Evolutionary conservation across 2,329 filamentous ascomycete species (phyloP).

Genomic region (Aspergillus eucalypticola): DNA sequence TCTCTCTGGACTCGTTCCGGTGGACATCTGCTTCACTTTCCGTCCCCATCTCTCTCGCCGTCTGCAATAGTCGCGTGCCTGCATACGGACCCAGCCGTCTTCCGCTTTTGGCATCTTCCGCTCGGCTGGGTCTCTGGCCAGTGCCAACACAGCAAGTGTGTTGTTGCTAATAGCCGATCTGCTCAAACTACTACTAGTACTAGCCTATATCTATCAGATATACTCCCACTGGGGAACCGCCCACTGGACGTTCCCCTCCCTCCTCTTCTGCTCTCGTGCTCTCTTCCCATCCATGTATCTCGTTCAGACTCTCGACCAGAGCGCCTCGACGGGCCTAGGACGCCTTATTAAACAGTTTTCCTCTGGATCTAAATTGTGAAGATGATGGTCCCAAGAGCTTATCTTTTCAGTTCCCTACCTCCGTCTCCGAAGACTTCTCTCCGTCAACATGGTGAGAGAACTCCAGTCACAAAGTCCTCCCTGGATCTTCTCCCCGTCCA

Average conservation of each 20-base stretch:
- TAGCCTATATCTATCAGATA: slow-evolving; percentile 8
- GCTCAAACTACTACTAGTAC: neutral
- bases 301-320: slow-evolving; percentile 41
- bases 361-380: slow-evolving; percentile 23
- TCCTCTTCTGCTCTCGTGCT: slow-evolving; percentile 1
- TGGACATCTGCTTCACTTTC: neutral
- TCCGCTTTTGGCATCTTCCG: slow-evolving; percentile 20
- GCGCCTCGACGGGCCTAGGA: slow-evolving; percentile 39
- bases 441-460: slow-evolving; percentile 20
- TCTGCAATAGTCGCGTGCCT: slow-evolving; percentile 23
- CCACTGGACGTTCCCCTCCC: slow-evolving; percentile 8
- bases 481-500: slow-evolving; percentile 11
- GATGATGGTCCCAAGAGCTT: slow-evolving; percentile 47
- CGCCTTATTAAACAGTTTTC: slow-evolving; percentile 16
- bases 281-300: slow-evolving; percentile 39
- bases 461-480: slow-evolving; percentile 10
- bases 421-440: slow-evolving; percentile 21
- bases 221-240: slow-evolving; percentile 5
- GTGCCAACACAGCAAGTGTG: slow-evolving; percentile 23
- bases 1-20: neutral
- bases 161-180: slow-evolving; percentile 15
- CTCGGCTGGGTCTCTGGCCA: slow-evolving; percentile 11
- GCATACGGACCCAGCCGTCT: slow-evolving; percentile 21
- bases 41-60: neutral
- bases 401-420: slow-evolving; percentile 37